Base-by-base conservation (phyloP, 2,329 filamentous ascomycete genomes). In the Tricladium varicosporioides region DNA sequence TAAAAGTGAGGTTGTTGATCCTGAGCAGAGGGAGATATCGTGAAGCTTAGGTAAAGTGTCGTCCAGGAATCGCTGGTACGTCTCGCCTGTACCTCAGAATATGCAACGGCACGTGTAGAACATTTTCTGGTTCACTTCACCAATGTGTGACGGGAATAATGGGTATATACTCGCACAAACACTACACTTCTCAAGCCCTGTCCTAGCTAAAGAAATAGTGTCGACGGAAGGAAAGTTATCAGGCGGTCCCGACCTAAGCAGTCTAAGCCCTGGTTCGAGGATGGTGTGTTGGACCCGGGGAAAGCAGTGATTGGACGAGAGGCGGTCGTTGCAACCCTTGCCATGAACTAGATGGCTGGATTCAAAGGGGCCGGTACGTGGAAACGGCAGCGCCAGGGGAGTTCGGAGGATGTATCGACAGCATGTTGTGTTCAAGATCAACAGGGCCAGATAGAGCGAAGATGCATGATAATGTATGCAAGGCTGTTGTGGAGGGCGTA, bases 271-370 rank as follows among this genome's bases (percentile, higher is more conserved):
- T 53, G 51, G 58, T 32, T 56, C 42, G 52, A 44, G 54, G 58
- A 19, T 36, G 49, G 19, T 54, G 36, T 55, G 48, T 57, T 60
- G 55, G 57, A 56, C 58, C 54, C 56, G 51, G 58, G 53, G 51
- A 56, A 31, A 58, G 54, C 52, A 52, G 56, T 51, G 55, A 60
- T 63, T 56, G 60, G 57, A 61, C 61, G 64, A 64, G 61, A 65
- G 56, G 56, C 63, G 63, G 60, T 61, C 60, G 59, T 51, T 66
- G 61, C 63, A 61, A 63, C 50, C 64, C 64, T 62, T 60, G 61
- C 57, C 49, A n/a, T 22, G 27, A 45, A 33, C 42, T 44, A 36
- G 55, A 51, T 50, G 18, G 49, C 42, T 52, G 33, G 44, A 48
- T 51, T 49, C 46, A 48, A 44, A 50, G 43, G 40, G 48, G 45